Percentiles rank a stretch among this genome's conserved stretches.
Evolutionary conservation across 371 early-diverging fungal genomes (phyloP).

Genomic region (Chytridium lagenaria): DNA sequence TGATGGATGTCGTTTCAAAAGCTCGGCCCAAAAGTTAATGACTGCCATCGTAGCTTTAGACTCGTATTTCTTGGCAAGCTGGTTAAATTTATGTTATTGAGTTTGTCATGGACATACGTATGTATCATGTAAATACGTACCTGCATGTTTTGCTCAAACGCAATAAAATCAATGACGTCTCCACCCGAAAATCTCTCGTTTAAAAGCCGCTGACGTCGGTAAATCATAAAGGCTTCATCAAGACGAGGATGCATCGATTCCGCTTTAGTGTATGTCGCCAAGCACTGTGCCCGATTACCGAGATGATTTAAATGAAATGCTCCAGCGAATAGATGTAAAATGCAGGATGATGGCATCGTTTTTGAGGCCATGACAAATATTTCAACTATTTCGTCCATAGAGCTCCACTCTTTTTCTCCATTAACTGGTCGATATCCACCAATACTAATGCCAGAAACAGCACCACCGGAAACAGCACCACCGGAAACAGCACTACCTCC

Average conservation of each 20-base stretch:
- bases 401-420: not conserved
- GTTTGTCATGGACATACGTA: not conserved
- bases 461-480: not conserved
- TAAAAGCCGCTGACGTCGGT: constrained; percentile 43
- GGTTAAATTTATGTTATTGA: not conserved
- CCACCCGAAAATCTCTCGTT: constrained; percentile 47
- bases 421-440: not conserved
- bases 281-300: constrained; percentile 47
- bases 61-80: constrained; percentile 27
- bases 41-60: constrained; percentile 37
- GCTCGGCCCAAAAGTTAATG: constrained; percentile 53
- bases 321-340: constrained; percentile 42
- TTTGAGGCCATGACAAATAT: constrained; percentile 24
- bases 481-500: constrained; percentile 1
- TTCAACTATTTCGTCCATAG: constrained; percentile 36
- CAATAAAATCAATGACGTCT: constrained; percentile 52
- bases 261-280: constrained; percentile 41
- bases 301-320: constrained; percentile 44
- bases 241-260: constrained; percentile 33
- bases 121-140: constrained; percentile 4
- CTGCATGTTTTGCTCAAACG: constrained; percentile 40
- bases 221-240: constrained; percentile 52
- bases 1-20: constrained; percentile 36
- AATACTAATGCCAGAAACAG: constrained; percentile 1
- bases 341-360: constrained; percentile 34